Percentiles rank a stretch among this genome's conserved stretches.
Evolutionary conservation across 106 monocot species (phyloP).

Genomic region (Dendrobium huoshanense): DNA sequence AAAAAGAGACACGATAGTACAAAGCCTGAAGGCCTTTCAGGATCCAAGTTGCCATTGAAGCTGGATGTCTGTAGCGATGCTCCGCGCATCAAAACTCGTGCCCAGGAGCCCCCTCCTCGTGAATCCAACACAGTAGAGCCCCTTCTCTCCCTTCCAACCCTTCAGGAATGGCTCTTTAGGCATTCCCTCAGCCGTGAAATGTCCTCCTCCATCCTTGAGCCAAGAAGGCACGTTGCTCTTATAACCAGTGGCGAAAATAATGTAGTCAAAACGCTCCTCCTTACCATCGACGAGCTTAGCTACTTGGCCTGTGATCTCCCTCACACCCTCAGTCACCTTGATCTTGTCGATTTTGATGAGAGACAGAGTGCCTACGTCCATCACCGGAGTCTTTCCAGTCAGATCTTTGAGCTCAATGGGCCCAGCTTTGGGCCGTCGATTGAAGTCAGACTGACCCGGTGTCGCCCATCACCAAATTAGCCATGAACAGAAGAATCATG

Average conservation of each 20-base stretch:
- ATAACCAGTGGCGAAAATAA: slow-evolving; percentile 89
- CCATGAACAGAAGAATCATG: slow-evolving; percentile 48
- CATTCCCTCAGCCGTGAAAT: slow-evolving; percentile 68
- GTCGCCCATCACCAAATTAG: slow-evolving; percentile 50
- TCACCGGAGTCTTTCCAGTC: slow-evolving; percentile 89
- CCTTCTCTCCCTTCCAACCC: slow-evolving; percentile 78
- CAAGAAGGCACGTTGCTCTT: slow-evolving; percentile 91
- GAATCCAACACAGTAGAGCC: slow-evolving; percentile 87
- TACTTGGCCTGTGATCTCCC: slow-evolving; percentile 61
- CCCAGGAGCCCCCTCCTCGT: slow-evolving; percentile 76
- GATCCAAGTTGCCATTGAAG: slow-evolving; percentile 28
- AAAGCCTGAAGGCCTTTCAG: no score
- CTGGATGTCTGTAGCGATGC: slow-evolving; percentile 62
- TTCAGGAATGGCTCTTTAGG: slow-evolving; percentile 55
- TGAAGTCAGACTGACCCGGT: slow-evolving; percentile 63
- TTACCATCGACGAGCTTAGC: slow-evolving; percentile 79
- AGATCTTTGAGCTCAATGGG: slow-evolving; percentile 92
- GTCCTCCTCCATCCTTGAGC: slow-evolving; percentile 54
- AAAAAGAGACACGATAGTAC: no score
- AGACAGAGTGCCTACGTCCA: slow-evolving; percentile 69
- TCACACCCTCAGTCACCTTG: slow-evolving; percentile 66
- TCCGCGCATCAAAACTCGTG: slow-evolving; percentile 60
- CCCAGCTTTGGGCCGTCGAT: slow-evolving; percentile 62
- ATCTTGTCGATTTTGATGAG: slow-evolving; percentile 76
- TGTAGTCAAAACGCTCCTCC: slow-evolving; percentile 69